Base-by-base conservation (phyloP, 345 rosid species). In the Populus simonii region DNA sequence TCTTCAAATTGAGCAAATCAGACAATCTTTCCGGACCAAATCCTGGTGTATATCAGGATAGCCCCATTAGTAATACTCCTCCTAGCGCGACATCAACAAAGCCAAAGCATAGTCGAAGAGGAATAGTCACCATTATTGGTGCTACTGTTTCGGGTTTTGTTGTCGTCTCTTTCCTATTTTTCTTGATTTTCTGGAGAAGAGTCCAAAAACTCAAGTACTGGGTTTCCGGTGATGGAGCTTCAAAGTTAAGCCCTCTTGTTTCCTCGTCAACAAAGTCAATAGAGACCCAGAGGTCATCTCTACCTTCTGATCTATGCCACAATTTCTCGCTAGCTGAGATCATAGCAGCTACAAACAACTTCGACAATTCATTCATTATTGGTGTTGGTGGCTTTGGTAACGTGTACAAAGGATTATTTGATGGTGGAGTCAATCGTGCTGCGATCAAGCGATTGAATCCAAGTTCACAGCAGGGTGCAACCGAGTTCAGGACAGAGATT, bases 51-150 rank as follows among this genome's bases (percentile, higher is more conserved):
- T 41, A 41, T 41, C 0, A 9, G 43, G 43, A 41, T 41, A 41
- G 43, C 12, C 43, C 43, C 43, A 8, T 10, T 39, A 31, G 31
- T 31, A 31, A 39, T 9, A 39, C 41, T 39, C 41, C 41, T 39
- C 41, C 85, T 84, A 6, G 79, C 81, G 0, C 85, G 83, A 53
- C 74, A 79, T 43, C 84, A 81, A 66, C 89, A 33, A 51, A 49
- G 5, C 5, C 62, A 13, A 33, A 33, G 4, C 31, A 33, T 3
- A 49, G 53, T 29, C 17, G 18, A 57, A 51, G 63, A 17, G 8
- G 2, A 27, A 33, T 18, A 27, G 62, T 13, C 25, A 23, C 17
- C 65, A n/a, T 70, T 39, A 2, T 11, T 3, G 72, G 12, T 5
- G 51, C 55, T 43, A 20, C 55, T 43, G 57, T 43, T n/a, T 70